These are phyloP conservation scores for Nitzschia palea DNA, from an alignment of 108 stramenopile species.

Conservation along the genomic window DNA sequence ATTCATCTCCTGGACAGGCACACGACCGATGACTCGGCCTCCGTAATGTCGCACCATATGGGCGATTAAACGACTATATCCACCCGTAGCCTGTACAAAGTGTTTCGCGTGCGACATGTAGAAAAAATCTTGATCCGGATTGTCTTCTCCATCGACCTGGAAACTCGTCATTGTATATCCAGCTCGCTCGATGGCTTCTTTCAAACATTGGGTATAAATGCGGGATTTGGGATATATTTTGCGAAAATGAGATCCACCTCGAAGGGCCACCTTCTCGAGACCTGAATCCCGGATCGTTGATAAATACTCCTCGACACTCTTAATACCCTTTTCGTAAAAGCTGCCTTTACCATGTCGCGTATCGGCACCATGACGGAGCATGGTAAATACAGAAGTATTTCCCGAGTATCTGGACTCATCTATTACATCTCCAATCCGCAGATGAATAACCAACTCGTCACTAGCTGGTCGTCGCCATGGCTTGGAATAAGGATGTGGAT, in stretches of 20 bases:
- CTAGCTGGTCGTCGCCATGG: not conserved
- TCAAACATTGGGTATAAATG: slow-evolving; percentile 2
- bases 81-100: slow-evolving; percentile 4
- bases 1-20: too few relatives aligned
- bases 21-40: too few relatives aligned
- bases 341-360: not conserved
- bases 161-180: slow-evolving; percentile 4
- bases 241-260: slow-evolving; percentile 2
- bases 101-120: slow-evolving; percentile 13
- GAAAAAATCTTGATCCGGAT: slow-evolving; percentile 13
- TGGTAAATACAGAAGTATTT: slow-evolving; percentile 1
- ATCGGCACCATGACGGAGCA: slow-evolving; percentile 12
- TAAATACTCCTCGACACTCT: slow-evolving; percentile 6
- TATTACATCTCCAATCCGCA: slow-evolving; percentile 17
- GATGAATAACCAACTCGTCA: slow-evolving; percentile 11
- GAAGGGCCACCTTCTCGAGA: not conserved
- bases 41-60: not conserved
- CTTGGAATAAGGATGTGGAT: not conserved
- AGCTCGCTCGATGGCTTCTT: not conserved
- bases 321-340: slow-evolving; percentile 5
- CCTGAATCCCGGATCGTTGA: slow-evolving; percentile 1
- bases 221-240: slow-evolving; percentile 7
- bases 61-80: slow-evolving; percentile 17
- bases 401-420: too few relatives aligned
- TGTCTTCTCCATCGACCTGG: not conserved